Evolutionary conservation across 2,329 filamentous ascomycete genomes (phyloP).

Genomic region (Zelopaecilomyces penicillatus): DNA sequence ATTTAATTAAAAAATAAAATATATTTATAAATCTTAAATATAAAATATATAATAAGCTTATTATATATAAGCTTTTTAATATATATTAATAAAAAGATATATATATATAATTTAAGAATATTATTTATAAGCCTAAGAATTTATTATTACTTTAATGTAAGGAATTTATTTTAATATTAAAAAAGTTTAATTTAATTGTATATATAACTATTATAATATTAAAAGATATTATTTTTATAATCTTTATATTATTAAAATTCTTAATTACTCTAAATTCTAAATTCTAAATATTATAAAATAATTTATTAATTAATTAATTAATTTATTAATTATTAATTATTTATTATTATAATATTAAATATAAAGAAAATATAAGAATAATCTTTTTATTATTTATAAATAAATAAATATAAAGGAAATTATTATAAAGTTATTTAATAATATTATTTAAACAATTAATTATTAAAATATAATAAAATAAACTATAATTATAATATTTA

Average conservation of each 20-base stretch:
- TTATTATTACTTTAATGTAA: no score
- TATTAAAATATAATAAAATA: background rate
- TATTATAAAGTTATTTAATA: background rate
- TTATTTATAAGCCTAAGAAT: background rate
- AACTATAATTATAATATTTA: background rate
- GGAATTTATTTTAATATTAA: background rate
- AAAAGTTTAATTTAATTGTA: background rate
- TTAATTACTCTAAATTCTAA: background rate
- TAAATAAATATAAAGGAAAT: background rate
- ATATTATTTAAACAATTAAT: background rate
- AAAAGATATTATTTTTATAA: background rate
- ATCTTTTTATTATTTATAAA: background rate
- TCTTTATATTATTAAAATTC: background rate
- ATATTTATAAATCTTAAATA: no score
- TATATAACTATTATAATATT: background rate
- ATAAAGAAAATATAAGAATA: background rate
- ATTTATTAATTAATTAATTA: background rate
- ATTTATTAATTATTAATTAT: background rate
- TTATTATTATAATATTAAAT: background rate
- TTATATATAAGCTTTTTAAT: background rate
- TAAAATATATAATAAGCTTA: background rate
- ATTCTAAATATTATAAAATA: background rate
- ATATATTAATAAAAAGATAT: background rate
- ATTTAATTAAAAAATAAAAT: no score
- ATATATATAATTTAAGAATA: background rate